These are phyloP conservation scores for Blattamonas nauphoetae DNA, from an alignment of 78 protist genomes.

Conservation along the genomic window DNA sequence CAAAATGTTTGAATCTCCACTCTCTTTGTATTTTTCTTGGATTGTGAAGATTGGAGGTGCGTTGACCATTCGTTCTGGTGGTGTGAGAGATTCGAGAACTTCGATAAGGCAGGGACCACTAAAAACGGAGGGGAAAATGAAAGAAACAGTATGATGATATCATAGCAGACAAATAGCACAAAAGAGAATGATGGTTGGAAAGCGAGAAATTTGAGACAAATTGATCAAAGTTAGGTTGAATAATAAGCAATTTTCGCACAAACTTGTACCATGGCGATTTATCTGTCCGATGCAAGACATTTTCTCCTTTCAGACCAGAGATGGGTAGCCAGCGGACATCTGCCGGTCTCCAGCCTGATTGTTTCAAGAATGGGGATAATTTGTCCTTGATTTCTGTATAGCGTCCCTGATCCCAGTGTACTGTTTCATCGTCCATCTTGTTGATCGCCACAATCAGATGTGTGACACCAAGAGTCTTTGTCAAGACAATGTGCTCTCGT, in stretches of 20 bases:
- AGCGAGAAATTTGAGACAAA: too few species aligned
- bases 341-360: slow-evolving; percentile 6
- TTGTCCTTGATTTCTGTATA: slow-evolving; percentile 15
- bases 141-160: too few species aligned
- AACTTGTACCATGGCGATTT: too few species aligned
- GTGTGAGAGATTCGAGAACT: slow-evolving; percentile 17
- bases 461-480: slow-evolving; percentile 9
- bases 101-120: slow-evolving; percentile 23
- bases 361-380: slow-evolving; percentile 12
- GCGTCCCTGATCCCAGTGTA: neutral
- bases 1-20: neutral
- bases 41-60: slow-evolving; percentile 20
- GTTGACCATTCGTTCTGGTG: slow-evolving; percentile 11
- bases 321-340: slow-evolving; percentile 22
- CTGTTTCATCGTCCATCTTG: slow-evolving; percentile 27
- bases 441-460: slow-evolving; percentile 19
- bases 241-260: too few species aligned
- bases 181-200: too few species aligned
- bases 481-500: slow-evolving; percentile 32
- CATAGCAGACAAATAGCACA: too few species aligned
- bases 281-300: too few species aligned
- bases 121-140: too few species aligned
- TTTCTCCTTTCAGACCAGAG: slow-evolving; percentile 23
- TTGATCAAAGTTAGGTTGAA: too few species aligned
- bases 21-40: slow-evolving; percentile 13